These are phyloP conservation scores for Aspergillus ellipticus DNA, from an alignment of 495 filamentous ascomycete species.

Conservation along the genomic window DNA sequence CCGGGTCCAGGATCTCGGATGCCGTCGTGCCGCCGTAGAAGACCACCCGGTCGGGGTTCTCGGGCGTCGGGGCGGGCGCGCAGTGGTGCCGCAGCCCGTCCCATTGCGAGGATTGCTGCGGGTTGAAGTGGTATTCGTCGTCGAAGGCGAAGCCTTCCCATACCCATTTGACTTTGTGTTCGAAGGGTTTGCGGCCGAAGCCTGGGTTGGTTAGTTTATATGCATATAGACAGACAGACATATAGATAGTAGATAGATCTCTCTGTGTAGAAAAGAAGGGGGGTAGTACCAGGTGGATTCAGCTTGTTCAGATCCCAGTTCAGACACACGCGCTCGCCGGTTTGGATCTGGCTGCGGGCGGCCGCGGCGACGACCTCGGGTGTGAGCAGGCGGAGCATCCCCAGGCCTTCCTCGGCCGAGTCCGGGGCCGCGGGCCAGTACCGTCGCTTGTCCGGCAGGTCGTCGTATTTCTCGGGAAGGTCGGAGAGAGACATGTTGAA, in stretches of 20 bases:
- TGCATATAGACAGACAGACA: no score
- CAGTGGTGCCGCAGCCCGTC: conserved; percentile 67
- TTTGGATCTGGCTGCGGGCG: conserved; percentile 45
- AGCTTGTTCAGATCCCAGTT: conserved; percentile 52
- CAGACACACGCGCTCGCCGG: conserved; percentile 46
- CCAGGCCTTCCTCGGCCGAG: conserved; percentile 49
- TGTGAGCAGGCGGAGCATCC: conserved; percentile 49
- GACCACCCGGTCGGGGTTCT: conserved; percentile 36
- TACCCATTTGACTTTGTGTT: conserved; percentile 54
- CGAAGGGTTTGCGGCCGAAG: conserved; percentile 54
- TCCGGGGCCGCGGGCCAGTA: conserved; percentile 46
- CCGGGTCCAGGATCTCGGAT: conserved; percentile 49
- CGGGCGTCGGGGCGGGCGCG: conserved; percentile 30
- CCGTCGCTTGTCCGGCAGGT: conserved; percentile 46
- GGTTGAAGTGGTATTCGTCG: conserved; percentile 71
- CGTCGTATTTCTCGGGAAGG: conserved; percentile 41
- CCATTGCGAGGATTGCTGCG: conserved; percentile 75
- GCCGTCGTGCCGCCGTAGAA: conserved; percentile 53
- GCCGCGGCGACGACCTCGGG: conserved; percentile 46
- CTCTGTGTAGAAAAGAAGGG: neutral
- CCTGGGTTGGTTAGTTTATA: conserved; percentile 22
- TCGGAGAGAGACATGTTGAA: conserved; percentile 22
- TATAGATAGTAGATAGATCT: no score
- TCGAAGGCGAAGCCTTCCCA: conserved; percentile 52
- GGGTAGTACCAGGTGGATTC: conserved; percentile 34